These are phyloP conservation scores for Sugiyamaella japonica DNA, from an alignment of 1,139 yeast genomes.

Conservation along the genomic window DNA sequence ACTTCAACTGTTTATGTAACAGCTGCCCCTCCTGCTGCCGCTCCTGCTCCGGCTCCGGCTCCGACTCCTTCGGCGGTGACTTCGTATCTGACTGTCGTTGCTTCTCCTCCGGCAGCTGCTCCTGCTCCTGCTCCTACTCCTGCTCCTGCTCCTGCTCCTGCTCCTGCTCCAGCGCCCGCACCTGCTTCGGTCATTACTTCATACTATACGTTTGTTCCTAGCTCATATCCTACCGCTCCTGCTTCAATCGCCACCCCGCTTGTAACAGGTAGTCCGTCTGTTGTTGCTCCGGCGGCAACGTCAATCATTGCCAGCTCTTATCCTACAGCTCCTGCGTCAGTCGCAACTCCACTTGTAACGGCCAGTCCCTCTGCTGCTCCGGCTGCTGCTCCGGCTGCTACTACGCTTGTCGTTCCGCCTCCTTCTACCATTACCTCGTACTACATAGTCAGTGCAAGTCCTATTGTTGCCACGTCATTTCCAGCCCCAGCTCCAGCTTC, in stretches of 20 bases:
- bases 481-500: constrained; percentile 3
- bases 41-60: neutral
- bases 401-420: neutral
- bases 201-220: neutral
- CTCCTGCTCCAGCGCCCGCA: neutral
- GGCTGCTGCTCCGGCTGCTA: neutral
- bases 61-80: neutral
- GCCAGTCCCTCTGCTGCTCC: constrained; percentile 6
- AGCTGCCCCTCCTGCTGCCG: neutral
- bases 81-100: neutral
- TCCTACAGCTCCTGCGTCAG: neutral
- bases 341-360: neutral
- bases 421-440: neutral
- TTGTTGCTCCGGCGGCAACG: constrained; percentile 2
- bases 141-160: constrained; percentile 6
- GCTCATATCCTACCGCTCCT: neutral
- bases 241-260: neutral
- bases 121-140: constrained; percentile 2
- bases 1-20: neutral
- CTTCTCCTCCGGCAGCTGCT: neutral
- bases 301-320: neutral
- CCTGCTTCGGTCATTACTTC: neutral
- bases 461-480: neutral
- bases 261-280: neutral
- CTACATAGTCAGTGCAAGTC: neutral